Conservation (phyloP, 495 filamentous ascomycete species). For the Aspergillus campestris region DNA sequence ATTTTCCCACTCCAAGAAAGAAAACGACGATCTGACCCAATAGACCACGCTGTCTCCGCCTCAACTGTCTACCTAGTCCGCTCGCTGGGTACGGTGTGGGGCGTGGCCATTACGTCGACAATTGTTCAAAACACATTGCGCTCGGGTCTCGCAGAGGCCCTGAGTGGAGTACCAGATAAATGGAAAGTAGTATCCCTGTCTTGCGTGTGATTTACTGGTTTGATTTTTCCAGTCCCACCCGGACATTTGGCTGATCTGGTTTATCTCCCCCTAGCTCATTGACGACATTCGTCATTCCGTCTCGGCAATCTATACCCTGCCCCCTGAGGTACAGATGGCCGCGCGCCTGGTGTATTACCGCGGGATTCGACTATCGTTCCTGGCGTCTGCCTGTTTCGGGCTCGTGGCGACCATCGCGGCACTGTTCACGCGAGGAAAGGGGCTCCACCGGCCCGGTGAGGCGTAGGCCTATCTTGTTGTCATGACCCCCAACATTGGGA, state of each 20-base stretch:
- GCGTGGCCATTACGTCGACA: slow-evolving; percentile 53
- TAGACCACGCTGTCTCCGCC: slow-evolving; percentile 57
- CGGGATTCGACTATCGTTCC: slow-evolving; percentile 47
- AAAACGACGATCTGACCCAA: neutral
- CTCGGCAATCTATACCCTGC: slow-evolving; percentile 43
- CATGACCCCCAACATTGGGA: too few species aligned
- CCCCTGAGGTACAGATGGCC: slow-evolving; percentile 50
- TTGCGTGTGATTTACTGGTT: slow-evolving; percentile 2
- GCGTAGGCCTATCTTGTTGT: neutral
- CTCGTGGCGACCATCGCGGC: slow-evolving; percentile 41
- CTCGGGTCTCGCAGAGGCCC: slow-evolving; percentile 44
- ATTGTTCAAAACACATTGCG: slow-evolving; percentile 57
- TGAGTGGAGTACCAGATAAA: slow-evolving; percentile 57
- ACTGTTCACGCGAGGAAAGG: slow-evolving; percentile 41
- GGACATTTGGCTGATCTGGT: neutral
- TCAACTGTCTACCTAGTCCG: slow-evolving; percentile 57
- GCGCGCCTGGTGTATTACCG: slow-evolving; percentile 52
- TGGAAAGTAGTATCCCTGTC: slow-evolving; percentile 50
- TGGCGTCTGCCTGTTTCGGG: slow-evolving; percentile 43
- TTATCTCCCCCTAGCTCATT: slow-evolving; percentile 2
- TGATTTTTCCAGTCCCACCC: neutral
- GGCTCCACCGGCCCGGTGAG: slow-evolving; percentile 18
- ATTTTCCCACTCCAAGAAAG: neutral
- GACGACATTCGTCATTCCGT: slow-evolving; percentile 49
- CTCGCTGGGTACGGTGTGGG: slow-evolving; percentile 55